Evolutionary conservation across 176 grass and related monocot genomes (phyloP), one percentile per base, ranked within the genome.

Genomic region (Avena sativa): DNA sequence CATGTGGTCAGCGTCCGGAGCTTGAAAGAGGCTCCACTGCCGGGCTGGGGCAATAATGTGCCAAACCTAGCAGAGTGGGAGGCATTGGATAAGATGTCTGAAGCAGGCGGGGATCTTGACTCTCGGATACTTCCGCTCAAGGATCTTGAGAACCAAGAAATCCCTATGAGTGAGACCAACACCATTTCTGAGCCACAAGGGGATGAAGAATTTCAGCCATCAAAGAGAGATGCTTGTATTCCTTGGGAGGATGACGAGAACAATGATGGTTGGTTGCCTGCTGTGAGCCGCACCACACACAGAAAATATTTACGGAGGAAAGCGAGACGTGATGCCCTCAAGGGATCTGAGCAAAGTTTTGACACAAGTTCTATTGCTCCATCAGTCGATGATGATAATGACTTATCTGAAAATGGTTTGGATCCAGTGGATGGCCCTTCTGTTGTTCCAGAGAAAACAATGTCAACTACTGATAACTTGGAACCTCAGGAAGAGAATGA

Each of bases 11-110:
- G 92, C 43, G 95, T 98, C 46, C 92, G 71, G 56, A 93, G 89
- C 11, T 71, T 93, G 32, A 43, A 73, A n/a, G 93, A 93, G 76
- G 79, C 89, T 55, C 64, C 85, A 23, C 69, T 98, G 81, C 95
- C 91, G 1, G 95, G 93, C 20, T 95, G 95, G 95, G 95, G 95
- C n/a, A 91, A 91, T 5, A 98, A 98, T 53, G 93, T 98, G 67
- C 46, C 87, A 43, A 99, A 96, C 78, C 72, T 94, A 36, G 84
- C 86, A 47, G 94, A 99, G 63, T 99, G 97, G 97, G 97, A 99
- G 49, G 92, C 90, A n/a, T 65, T 99, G 70, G 94, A 99, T 77
- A 50, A 96, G 60, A 88, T 86, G 80, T 51, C 94, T 12, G 92
- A 93, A 77, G 77, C 62, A 40, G 88, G 81, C 5, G 49, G 26